These are phyloP conservation scores for Flammula alnicola DNA, from an alignment of 1,284 basidiomycete species.

Conservation along the genomic window DNA sequence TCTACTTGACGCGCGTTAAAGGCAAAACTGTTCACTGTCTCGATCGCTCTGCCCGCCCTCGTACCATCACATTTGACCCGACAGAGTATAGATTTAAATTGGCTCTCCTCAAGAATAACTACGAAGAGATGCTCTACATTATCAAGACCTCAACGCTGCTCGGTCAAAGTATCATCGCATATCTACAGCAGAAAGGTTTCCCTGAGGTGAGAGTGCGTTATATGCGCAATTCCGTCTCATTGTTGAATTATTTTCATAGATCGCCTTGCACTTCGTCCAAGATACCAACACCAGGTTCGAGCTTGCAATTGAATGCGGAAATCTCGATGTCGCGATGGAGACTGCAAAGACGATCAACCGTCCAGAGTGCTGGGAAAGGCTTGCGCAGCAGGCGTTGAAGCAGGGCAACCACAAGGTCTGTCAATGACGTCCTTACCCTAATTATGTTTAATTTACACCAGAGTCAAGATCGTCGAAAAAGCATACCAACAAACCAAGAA, in stretches of 20 bases:
- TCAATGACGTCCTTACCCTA: conserved; percentile 1
- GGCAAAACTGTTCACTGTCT: conserved; percentile 96
- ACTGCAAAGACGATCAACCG: conserved; percentile 90
- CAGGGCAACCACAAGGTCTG: conserved; percentile 95
- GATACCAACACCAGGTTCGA: conserved; percentile 98
- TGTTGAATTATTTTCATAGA: conserved; percentile 50
- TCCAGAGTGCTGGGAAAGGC: conserved; percentile 90
- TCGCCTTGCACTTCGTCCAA: conserved; percentile 98
- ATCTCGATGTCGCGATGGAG: conserved; percentile 95
- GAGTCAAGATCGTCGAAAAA: conserved; percentile 88
- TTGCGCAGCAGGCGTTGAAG: conserved; percentile 94
- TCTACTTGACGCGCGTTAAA: conserved; percentile 97
- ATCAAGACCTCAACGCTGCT: conserved; percentile 95
- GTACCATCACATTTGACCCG: conserved; percentile 96
- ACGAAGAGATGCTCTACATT: conserved; percentile 97
- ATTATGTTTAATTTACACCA: background rate
- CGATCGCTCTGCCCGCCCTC: conserved; percentile 92
- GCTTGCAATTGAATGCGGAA: conserved; percentile 98
- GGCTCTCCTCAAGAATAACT: conserved; percentile 91
- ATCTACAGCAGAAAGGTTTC: conserved; percentile 98
- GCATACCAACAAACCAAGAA: conserved; percentile 98
- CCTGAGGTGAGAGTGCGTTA: conserved; percentile 70
- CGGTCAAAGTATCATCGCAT: conserved; percentile 98
- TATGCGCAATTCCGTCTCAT: conserved; percentile 14
- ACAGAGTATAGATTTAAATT: conserved; percentile 99